Base-by-base conservation (phyloP, 148 eudicot species). In the Cornus suecica region DNA sequence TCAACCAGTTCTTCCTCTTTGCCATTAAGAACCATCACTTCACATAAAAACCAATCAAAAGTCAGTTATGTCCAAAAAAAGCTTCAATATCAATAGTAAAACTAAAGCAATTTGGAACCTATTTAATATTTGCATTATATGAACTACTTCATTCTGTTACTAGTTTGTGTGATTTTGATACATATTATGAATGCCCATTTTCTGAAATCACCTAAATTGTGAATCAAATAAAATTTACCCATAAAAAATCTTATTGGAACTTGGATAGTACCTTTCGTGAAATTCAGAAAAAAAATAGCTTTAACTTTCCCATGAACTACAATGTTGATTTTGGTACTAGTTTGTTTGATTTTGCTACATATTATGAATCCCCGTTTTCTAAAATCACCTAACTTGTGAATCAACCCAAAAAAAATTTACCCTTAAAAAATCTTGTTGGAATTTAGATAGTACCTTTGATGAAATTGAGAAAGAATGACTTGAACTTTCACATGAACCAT, bases 1-100 rank as follows among this genome's bases (percentile, higher is more conserved):
- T 74, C 71, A 89, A 82, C 91, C 97, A 91, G 78, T 80, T 79
- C 72, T 78, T 86, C 84, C 81, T 91, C 83, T 89, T 88, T 69
- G 93, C 80, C 97, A 91, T 89, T 76, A 71, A 56, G 31, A 65
- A 51, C 68, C 51, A 75, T 66, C 10, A 45, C 64, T 31, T 37
- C 26, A 58, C 23, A 58, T 45, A 20, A 65, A 65, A 74, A 14
- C 28, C 2, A 9, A 42, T 26, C 60, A 74, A 28, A 65, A 65
- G 26, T 65, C 61, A 48, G 22, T 22, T 10, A 32, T 67, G 9
- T 58, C 6, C 62, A 18, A 58, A 22, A 18, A 58, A 22, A 58
- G 62, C 9, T 58, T 58, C 24, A 14, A 58, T 1, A 58, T n/a
- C n/a, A n/a, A 54, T 41, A 41, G 9, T 41, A 54, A 54, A n/a